Conservation (phyloP, 2,329 filamentous ascomycete species). For the Fusarium dimerum region DNA sequence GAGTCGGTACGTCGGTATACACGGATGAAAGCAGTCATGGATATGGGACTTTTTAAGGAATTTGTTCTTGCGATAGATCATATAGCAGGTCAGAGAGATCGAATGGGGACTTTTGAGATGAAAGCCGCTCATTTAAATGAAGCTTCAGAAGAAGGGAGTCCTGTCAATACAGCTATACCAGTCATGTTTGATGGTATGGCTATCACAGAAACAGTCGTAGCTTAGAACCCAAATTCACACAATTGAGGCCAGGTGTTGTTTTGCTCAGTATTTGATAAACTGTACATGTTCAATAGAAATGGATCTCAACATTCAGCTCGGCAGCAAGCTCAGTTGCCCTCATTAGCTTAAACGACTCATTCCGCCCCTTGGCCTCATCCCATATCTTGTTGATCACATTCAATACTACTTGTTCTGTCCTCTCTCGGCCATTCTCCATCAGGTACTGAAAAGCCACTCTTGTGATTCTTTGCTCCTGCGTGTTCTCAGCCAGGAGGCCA, state of each 20-base stretch:
- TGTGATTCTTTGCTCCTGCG: constrained; percentile 1
- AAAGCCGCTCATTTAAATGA: not conserved
- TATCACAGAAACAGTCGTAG: too few species aligned
- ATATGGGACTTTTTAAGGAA: constrained; percentile 10
- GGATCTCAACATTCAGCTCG: too few species aligned
- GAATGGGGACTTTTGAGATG: constrained; percentile 9
- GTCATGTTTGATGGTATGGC: too few species aligned
- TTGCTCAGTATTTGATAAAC: too few species aligned
- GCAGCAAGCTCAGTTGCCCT: too few species aligned
- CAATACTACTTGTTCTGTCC: constrained; percentile 4
- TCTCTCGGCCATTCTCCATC: constrained; percentile 2
- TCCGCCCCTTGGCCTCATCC: too few species aligned
- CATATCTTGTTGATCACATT: not conserved
- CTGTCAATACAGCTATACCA: too few species aligned
- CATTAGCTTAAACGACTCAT: too few species aligned
- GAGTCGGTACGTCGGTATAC: constrained; percentile 10
- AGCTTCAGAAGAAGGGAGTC: too few species aligned
- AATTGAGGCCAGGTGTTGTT: too few species aligned
- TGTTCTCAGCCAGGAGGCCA: not conserved
- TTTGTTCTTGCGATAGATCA: constrained; percentile 9
- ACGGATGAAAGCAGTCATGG: constrained; percentile 13
- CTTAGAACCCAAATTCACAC: too few species aligned
- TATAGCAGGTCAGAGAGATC: constrained; percentile 8
- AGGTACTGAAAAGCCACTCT: constrained; percentile 4
- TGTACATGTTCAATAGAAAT: too few species aligned